Evolutionary conservation across 176 grass and related monocot species (phyloP).

Genomic region (Microstegium vimineum): DNA sequence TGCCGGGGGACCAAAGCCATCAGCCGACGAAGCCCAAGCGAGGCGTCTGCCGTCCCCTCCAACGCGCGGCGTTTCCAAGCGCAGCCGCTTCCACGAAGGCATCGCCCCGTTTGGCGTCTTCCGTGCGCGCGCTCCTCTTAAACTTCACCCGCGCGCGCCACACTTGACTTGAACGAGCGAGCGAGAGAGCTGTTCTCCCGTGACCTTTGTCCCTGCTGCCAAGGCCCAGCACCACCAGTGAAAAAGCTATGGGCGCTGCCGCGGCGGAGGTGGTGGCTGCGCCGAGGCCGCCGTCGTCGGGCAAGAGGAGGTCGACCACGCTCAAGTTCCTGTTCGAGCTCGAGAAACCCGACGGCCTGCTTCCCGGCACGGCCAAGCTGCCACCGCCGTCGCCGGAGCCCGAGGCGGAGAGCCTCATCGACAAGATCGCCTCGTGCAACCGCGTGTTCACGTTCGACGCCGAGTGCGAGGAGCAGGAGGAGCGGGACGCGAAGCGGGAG

Average conservation of each 20-base stretch:
- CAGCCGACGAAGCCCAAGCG: background rate
- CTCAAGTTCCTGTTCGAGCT: slow-evolving; percentile 59
- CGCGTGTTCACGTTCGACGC: slow-evolving; percentile 59
- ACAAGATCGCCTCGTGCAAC: slow-evolving; percentile 48
- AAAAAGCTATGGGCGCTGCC: slow-evolving; percentile 56
- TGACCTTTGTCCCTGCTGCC: slow-evolving; percentile 8
- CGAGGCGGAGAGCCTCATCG: slow-evolving; percentile 54
- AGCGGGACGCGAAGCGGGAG: slow-evolving; percentile 47
- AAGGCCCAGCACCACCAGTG: background rate
- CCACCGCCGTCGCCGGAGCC: slow-evolving; percentile 43
- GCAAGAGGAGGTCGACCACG: slow-evolving; percentile 54
- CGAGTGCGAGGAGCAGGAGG: slow-evolving; percentile 10
- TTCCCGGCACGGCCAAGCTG: slow-evolving; percentile 16
- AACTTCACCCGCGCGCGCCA: background rate
- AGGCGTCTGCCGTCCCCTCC: background rate
- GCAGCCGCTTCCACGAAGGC: slow-evolving; percentile 13
- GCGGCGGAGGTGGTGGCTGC: background rate
- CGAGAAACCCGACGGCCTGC: slow-evolving; percentile 29
- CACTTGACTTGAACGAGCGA: background rate
- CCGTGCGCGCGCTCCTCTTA: slow-evolving; percentile 2
- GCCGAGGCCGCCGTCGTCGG: slow-evolving; percentile 7
- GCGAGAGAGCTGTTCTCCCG: slow-evolving; percentile 13
- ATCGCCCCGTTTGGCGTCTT: slow-evolving; percentile 51
- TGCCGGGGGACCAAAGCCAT: background rate
- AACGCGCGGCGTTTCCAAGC: slow-evolving; percentile 25